Conservation (phyloP, 495 filamentous ascomycete species). For the Aspergillus kassunensis region DNA sequence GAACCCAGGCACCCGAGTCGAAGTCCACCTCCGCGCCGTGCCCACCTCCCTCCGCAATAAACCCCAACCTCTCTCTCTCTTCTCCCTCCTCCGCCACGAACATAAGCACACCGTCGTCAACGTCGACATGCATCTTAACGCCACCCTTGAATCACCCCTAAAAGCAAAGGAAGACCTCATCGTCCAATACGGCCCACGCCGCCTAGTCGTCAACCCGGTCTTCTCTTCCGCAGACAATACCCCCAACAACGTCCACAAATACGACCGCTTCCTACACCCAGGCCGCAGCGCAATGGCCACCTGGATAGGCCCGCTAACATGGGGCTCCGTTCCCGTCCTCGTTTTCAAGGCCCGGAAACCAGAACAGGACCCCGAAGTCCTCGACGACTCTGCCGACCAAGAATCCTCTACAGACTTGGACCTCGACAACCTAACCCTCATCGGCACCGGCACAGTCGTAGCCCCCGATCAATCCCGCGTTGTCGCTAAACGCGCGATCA, state of each 20-base stretch:
- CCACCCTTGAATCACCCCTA: constrained; percentile 65
- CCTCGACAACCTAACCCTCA: constrained; percentile 54
- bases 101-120: constrained; percentile 88
- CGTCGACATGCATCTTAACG: constrained; percentile 75
- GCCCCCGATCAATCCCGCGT: constrained; percentile 75
- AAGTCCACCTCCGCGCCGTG: constrained; percentile 72
- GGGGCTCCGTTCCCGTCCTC: constrained; percentile 84
- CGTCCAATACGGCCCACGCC: constrained; percentile 80
- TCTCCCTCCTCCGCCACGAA: constrained; percentile 88
- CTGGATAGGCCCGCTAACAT: constrained; percentile 85
- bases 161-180: constrained; percentile 88
- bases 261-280: constrained; percentile 87
- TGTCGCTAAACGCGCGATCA: constrained; percentile 87
- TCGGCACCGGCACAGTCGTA: constrained; percentile 81
- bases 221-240: constrained; percentile 82
- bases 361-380: constrained; percentile 35
- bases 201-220: constrained; percentile 81
- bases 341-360: constrained; percentile 67
- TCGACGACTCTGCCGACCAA: constrained; percentile 33
- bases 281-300: constrained; percentile 87
- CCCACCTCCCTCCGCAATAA: constrained; percentile 55
- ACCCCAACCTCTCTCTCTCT: constrained; percentile 61
- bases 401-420: constrained; percentile 12
- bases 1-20: constrained; percentile 72
- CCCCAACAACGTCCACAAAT: constrained; percentile 95